Percentiles rank a stretch among this genome's conserved stretches.
Conservation (phyloP, 257 asterid species). For the Gentiana straminea region DNA sequence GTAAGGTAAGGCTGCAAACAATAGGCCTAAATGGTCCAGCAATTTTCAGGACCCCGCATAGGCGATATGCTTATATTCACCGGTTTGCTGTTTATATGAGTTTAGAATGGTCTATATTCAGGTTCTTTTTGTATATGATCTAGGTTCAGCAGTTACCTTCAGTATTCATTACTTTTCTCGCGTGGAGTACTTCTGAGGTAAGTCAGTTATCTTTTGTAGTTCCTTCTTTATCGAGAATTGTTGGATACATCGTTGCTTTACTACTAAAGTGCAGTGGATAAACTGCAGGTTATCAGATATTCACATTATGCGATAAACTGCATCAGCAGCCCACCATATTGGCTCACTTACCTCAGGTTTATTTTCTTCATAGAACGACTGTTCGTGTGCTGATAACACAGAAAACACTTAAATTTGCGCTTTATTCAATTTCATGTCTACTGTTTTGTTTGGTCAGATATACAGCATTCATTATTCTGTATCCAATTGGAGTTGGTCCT, state of each 20-base stretch:
- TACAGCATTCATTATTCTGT: constrained; percentile 77
- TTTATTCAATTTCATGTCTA: neutral
- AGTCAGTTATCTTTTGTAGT: constrained; percentile 11
- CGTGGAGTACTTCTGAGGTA: constrained; percentile 89
- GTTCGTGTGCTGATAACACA: neutral
- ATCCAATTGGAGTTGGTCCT: constrained; percentile 72
- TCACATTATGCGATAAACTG: constrained; percentile 61
- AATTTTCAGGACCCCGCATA: no score
- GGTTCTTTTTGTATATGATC: constrained; percentile 2
- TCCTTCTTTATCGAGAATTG: constrained; percentile 3
- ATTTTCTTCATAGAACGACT: constrained; percentile 1
- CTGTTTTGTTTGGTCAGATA: constrained; percentile 39
- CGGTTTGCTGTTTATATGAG: neutral
- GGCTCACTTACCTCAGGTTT: constrained; percentile 72
- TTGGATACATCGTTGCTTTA: no score
- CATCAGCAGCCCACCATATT: constrained; percentile 47
- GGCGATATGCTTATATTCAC: no score
- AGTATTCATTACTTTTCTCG: constrained; percentile 61
- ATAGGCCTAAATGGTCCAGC: no score
- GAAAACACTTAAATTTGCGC: no score
- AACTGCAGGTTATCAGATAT: constrained; percentile 66
- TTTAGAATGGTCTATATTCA: neutral
- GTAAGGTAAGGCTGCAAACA: no score
- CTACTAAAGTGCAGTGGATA: no score
- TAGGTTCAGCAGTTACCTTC: constrained; percentile 74